Conservation (phyloP, 2,329 filamentous ascomycete species). For the Cercospora zeae-maydis region DNA sequence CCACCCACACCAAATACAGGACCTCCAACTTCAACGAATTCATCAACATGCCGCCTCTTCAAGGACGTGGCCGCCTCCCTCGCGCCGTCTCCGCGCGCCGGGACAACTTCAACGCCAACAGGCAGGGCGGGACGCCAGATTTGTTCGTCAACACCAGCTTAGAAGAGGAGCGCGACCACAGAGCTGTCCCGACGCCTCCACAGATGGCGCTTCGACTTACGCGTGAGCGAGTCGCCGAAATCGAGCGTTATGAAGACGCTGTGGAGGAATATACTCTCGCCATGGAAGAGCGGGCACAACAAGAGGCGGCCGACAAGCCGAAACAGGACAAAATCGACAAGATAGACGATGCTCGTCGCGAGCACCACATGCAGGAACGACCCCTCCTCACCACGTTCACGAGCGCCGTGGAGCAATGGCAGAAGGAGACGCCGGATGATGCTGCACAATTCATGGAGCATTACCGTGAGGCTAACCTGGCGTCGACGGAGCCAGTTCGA, state of each 20-base stretch:
- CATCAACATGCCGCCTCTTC: neutral
- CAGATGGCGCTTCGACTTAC: neutral
- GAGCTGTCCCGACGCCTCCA: neutral
- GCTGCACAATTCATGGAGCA: neutral
- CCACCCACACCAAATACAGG: too few species aligned
- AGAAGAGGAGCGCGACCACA: neutral
- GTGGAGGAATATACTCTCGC: neutral
- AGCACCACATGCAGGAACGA: neutral
- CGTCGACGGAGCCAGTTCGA: neutral
- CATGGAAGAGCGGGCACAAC: neutral
- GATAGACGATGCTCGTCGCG: neutral
- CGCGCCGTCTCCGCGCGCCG: neutral
- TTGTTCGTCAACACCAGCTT: neutral
- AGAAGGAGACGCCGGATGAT: neutral
- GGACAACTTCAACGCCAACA: neutral
- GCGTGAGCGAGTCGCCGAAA: neutral
- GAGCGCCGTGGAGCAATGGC: neutral
- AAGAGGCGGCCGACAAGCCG: neutral
- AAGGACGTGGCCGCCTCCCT: neutral
- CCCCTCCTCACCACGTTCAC: neutral
- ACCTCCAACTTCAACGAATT: too few species aligned
- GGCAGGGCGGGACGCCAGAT: neutral
- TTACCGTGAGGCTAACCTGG: neutral
- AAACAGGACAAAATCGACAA: neutral
- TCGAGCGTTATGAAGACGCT: neutral